Percentiles rank a stretch among this genome's conserved stretches.
phyloP scores from a whole-genome alignment of 2,329 filamentous ascomycete genomes.

The Phialocephala subalpina region DNA sequence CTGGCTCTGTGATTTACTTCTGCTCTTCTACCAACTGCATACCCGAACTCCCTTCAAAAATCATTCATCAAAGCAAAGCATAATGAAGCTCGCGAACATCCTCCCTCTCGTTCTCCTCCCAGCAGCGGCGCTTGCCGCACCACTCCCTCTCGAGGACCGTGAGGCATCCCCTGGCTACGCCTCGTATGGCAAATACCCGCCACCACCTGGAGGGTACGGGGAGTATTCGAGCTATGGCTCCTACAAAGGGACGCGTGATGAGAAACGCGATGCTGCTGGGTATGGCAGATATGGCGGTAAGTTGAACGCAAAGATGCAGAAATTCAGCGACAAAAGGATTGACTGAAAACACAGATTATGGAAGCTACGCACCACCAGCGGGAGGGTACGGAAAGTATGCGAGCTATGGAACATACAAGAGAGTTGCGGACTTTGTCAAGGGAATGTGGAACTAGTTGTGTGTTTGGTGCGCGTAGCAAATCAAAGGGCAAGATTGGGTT shows the following conservation, averaged over 20 bases:
- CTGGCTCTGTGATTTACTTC: background rate
- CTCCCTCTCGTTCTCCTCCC: background rate
- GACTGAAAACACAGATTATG: conserved; percentile 15
- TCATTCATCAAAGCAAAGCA: background rate
- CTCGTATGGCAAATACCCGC: conserved; percentile 14
- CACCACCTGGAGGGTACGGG: conserved; percentile 19
- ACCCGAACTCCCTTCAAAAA: background rate
- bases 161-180: conserved; percentile 1
- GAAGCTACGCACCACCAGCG: conserved; percentile 16
- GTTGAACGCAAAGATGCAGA: background rate
- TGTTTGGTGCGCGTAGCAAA: background rate
- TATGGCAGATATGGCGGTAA: conserved; percentile 16
- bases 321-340: background rate
- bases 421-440: conserved; percentile 22
- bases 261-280: conserved; percentile 18
- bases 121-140: conserved; percentile 6
- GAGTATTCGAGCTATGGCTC: conserved; percentile 23
- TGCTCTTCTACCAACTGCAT: background rate
- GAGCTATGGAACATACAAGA: conserved; percentile 25
- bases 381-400: conserved; percentile 21
- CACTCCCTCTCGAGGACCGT: conserved; percentile 4
- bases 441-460: conserved; percentile 10
- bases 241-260: conserved; percentile 17
- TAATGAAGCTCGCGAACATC: background rate
- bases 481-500: background rate